Percentiles rank a stretch among this genome's conserved stretches.
Evolutionary conservation across 2,329 filamentous ascomycete species (phyloP).

Genomic region (Colletotrichum magnum): DNA sequence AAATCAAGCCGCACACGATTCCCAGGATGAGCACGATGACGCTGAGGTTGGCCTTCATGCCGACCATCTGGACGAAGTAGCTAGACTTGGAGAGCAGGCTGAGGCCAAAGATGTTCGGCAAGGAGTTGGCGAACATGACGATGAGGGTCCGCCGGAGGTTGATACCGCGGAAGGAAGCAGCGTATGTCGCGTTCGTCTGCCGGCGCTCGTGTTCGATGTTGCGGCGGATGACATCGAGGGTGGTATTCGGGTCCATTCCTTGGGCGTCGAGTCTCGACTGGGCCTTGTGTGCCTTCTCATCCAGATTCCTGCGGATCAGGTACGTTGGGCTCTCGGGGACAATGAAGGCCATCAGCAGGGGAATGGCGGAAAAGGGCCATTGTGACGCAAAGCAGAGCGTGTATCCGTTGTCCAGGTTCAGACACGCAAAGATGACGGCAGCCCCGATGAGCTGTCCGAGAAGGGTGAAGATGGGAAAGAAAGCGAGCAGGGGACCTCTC

Average conservation of each 20-base stretch:
- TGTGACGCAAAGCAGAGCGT: conserved; percentile 58
- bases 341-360: conserved; percentile 57
- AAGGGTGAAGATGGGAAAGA: conserved; percentile 64
- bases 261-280: conserved; percentile 64
- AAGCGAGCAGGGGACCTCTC: conserved; percentile 61
- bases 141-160: conserved; percentile 60
- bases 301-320: conserved; percentile 57
- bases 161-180: conserved; percentile 59
- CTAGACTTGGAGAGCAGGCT: conserved; percentile 58
- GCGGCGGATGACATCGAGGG: conserved; percentile 60
- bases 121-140: conserved; percentile 56
- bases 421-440: conserved; percentile 54
- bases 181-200: conserved; percentile 52
- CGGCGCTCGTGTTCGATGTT: conserved; percentile 60
- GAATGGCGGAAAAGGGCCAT: conserved; percentile 59
- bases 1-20: conserved; percentile 59
- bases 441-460: conserved; percentile 63
- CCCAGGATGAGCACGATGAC: conserved; percentile 62
- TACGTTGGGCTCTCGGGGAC: conserved; percentile 67
- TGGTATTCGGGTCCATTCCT: conserved; percentile 54
- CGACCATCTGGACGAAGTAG: conserved; percentile 56
- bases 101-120: conserved; percentile 62
- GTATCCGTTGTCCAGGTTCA: conserved; percentile 52
- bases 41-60: conserved; percentile 48
- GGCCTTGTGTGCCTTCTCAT: conserved; percentile 58